Evolutionary conservation across 352 stramenopile species (phyloP), one percentile per base, ranked within the genome.

Genomic region (Plasmopara muralis): DNA sequence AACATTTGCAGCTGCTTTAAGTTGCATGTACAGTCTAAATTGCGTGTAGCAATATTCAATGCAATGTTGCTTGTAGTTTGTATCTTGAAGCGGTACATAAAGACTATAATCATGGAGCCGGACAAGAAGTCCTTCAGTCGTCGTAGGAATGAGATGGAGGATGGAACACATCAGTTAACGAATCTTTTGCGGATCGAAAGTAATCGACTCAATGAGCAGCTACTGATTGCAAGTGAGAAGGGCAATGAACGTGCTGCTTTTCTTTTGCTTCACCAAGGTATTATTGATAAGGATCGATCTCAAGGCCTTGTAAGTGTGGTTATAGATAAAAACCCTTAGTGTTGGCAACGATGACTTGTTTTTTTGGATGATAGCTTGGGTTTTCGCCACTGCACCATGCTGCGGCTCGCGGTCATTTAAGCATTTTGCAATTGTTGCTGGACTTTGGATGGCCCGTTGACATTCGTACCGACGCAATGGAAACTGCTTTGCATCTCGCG

Each of bases 311-410:
- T 89, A 50, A 40, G 68, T 57, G 15, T 40, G 2, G 3, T 25
- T 25, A 12, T 31, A 25, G 20, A 25, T 25, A 25, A 3, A 25
- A n/a, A 25, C 3, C 20, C 20, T 25, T 25, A 25, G 20, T 3
- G 20, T 3, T 25, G 3, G 20, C 20, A 25, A 25, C 20, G 3
- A 25, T 25, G 20, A 25, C 20, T 45, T 39, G 8, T 18, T 47
- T 39, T 28, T 5, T 55, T 28, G 13, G 57, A 50, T 16, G 30
- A 14, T 15, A 89, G 78, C 56, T 68, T 14, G 81, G 77, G 2
- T 89, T 74, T 48, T 75, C 76, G 9, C 81, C 81, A 15, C 34
- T 88, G 13, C 81, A 91, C 55, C 77, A 91, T 55, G 81, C 77
- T 8, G 76, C 78, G 1, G 70, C 76, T 12, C 61, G 81, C 8